Percentiles rank a stretch among this genome's conserved stretches.
phyloP scores from a whole-genome alignment of 176 grass and related monocot species.

The Triticum urartu region DNA sequence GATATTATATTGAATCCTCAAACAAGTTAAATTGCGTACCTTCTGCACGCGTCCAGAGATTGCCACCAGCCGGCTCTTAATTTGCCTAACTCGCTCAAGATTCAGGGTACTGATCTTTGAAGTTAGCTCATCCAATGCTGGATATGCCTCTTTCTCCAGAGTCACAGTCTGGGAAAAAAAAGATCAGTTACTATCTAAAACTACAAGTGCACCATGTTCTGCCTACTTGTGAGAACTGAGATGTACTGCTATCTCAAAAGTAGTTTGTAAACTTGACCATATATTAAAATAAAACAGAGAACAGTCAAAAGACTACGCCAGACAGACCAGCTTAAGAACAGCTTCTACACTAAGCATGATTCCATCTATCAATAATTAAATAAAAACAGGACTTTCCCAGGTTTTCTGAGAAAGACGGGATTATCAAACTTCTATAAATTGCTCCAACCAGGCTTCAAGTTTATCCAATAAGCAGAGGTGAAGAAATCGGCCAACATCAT shows the following conservation, averaged over 20 bases:
- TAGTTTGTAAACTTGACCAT: background rate
- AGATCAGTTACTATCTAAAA: constrained; percentile 4
- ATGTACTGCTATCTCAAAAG: background rate
- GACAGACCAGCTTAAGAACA: background rate
- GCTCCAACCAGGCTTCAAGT: background rate
- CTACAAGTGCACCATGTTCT: background rate
- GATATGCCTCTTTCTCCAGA: constrained; percentile 97
- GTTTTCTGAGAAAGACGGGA: background rate
- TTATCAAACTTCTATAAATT: background rate
- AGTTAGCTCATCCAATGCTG: constrained; percentile 94
- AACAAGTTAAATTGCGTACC: constrained; percentile 38
- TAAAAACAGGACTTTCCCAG: background rate
- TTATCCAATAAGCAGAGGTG: background rate
- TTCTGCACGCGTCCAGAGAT: constrained; percentile 96
- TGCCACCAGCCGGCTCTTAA: constrained; percentile 91
- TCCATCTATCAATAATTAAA: constrained; percentile 3
- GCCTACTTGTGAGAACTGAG: background rate
- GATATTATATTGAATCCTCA: background rate
- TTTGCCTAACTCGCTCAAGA: constrained; percentile 93
- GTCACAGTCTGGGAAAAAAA: constrained; percentile 53
- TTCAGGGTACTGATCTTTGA: constrained; percentile 98
- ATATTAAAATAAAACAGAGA: constrained; percentile 9
- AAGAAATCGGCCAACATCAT: constrained; percentile 1
- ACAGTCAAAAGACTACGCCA: background rate
- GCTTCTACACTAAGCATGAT: background rate